Base-by-base conservation (phyloP, 2,329 filamentous ascomycete genomes). In the Fusarium palustre region DNA sequence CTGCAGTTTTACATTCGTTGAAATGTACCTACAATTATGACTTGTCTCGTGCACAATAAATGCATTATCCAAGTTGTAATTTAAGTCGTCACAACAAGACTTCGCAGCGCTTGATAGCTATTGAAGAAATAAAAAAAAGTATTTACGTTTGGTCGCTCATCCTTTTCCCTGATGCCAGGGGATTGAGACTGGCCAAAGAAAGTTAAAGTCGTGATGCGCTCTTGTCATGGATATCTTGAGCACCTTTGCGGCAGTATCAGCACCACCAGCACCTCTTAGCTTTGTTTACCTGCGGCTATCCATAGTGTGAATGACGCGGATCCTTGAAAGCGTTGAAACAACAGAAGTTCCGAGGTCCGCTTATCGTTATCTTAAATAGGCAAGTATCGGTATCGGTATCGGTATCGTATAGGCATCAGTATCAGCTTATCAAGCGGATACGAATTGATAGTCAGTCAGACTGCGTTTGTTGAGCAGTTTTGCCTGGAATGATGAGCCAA, bases 401-500 rank as follows among this genome's bases (percentile, higher is more conserved):
- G n/a, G 52, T 9, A 36, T 45, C 36, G 52, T 11, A 46, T 43
- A 45, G 25, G 52, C 6, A 31, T 45, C 36, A 31, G 36, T 9
- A 59, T 30, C 53, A 31, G 36, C 54, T 61, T 66, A 65, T 66
- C 47, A 46, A 42, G 33, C 33, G 34, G 47, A 60, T 30, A 59
- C 43, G 31, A 39, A 48, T 49, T 60, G 55, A 66, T 58, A 43
- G 30, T 25, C 36, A 38, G 16, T 25, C 31, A 43, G 22, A 16
- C 39, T 33, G 48, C 18, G 50, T 55, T 38, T 63, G 42, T 54
- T 66, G 66, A 69, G 50, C 22, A 52, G 16, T 36, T 34, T 22
- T 31, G 58, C 18, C 47, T 58, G 59, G 71, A 64, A 75, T 75
- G 73, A 74, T 75, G 73, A 74, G 64, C 62, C 55, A 54, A 65